phyloP scores from a whole-genome alignment of 768 basidiomycete genomes.

The Xerocomellus intermedius region DNA sequence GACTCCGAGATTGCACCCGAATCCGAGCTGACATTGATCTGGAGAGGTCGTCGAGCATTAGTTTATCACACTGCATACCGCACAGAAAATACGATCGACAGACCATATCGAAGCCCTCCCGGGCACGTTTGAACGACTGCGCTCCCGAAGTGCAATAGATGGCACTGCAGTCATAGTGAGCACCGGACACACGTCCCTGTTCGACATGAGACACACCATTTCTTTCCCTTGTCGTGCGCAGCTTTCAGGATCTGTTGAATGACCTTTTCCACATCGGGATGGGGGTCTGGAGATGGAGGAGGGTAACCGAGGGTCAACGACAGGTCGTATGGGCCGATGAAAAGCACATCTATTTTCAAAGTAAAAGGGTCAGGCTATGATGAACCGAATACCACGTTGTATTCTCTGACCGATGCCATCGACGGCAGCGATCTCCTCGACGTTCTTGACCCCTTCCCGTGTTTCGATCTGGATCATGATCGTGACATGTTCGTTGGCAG shows the following conservation, averaged over 20 bases:
- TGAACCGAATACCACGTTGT: neutral
- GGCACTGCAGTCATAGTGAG: constrained; percentile 34
- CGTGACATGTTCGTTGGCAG: constrained; percentile 54
- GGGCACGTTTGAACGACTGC: constrained; percentile 43
- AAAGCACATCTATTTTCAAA: constrained; percentile 43
- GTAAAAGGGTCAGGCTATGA: neutral
- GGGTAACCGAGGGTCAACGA: constrained; percentile 61
- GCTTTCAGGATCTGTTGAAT: constrained; percentile 53
- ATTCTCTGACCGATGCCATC: constrained; percentile 54
- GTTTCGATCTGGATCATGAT: constrained; percentile 72
- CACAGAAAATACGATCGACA: constrained; percentile 10
- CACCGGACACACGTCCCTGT: neutral
- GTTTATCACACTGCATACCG: neutral
- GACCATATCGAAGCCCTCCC: constrained; percentile 55
- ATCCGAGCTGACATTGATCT: constrained; percentile 53
- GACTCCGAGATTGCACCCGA: constrained; percentile 43
- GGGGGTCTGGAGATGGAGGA: constrained; percentile 60
- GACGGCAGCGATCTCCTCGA: constrained; percentile 56
- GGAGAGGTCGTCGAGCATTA: neutral
- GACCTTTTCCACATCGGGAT: constrained; percentile 58
- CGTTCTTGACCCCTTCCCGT: constrained; percentile 54
- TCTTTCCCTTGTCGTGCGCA: constrained; percentile 56
- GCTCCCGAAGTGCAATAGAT: constrained; percentile 48
- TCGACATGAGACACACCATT: constrained; percentile 46
- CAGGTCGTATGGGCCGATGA: constrained; percentile 69